Evolutionary conservation across 768 basidiomycete genomes (phyloP), one percentile per base, ranked within the genome.

Genomic region (Mycena maculata): DNA sequence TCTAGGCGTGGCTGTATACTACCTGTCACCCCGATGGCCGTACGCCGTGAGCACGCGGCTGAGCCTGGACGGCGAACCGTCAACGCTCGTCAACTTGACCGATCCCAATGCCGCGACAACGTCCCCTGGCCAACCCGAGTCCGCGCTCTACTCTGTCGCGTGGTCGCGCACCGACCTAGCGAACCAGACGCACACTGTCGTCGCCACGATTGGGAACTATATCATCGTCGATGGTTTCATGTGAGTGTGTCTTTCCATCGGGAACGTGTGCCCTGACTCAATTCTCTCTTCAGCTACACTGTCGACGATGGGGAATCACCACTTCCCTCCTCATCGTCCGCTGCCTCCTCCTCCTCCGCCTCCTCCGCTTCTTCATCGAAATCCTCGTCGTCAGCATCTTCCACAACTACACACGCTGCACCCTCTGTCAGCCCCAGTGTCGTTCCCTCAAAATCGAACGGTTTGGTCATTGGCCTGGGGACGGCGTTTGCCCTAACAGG

Each of bases 221-320:
- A 61, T 63, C 36, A 42, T 68, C 22, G 61, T 68, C 22, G 67
- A 68, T 54, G 67, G 56, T 8, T 63, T 68, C 50, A 68, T 68
- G 67, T 68, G 61, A 39, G 60, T 60, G 1, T 41, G 39, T 28
- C 9, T 47, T 25, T 6, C n/a, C 4, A 1, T 23, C 36, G 0
- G 8, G 33, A 30, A 16, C 12, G 16, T n/a, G 12, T 18, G 10
- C 44, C 55, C 3, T 49, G 25, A 2, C 3, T 22, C 4, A 8
- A 12, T 10, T 30, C 15, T 11, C 1, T 13, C 2, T 62, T 18
- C 39, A 68, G 67, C 28, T 63, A 45, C 45, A 67, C 66, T 1
- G 25, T 44, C 18, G 57, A 68, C 31, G 42, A 59, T 30, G 53
- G 45, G 2, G 28, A 48, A 3, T 18, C 54, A 7, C 38, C 63